Base-by-base conservation (phyloP, 2,329 filamentous ascomycete genomes). In the Passalora sequoiae region DNA sequence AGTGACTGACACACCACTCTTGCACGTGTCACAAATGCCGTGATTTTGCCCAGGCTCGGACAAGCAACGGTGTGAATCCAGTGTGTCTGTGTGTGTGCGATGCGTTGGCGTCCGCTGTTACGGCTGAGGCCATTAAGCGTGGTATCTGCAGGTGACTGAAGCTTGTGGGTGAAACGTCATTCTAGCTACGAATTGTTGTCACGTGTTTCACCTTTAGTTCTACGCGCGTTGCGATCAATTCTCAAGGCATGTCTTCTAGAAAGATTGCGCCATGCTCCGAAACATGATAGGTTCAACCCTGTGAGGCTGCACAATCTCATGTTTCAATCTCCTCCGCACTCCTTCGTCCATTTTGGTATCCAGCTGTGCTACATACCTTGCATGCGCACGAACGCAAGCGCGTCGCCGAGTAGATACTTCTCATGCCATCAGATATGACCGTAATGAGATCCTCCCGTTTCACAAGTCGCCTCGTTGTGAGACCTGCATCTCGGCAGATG, bases 281-380 rank as follows among this genome's bases (percentile, higher is more conserved):
- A 20, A 28, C 32, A 36, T 22, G 8, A 27, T n/a, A n/a, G 24
- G 24, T 27, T 27, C 6, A 6, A 36, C 10, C 12, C 32, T 13
- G 7, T 20, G 33, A 40, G n/a, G 36, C 24, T 20, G 20, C 25
- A 31, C 17, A 31, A 29, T 17, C 10, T 38, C 25, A 40, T 29
- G 13, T 40, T 19, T 22, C 27, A 40, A 24, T 40, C 17, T 32
- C 38, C 38, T 40, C 17, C 38, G 13, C 33, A 24, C 19, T 35
- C 31, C 16, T 3, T 32, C 10, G 22, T 21, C 27, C 29, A 33
- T 25, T 32, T 33, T 13, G 9, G 17, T 13, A 8, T 25, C 6
- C 19, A 10, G n/a, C 16, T 40, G 38, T 40, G 19, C 29, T 31
- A 40, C 38, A 32, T 40, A 25, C 38, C 38, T 40, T 40, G 38